Conservation (phyloP, 192 early-diverging fungal genomes). For the Polychytrium aggregatum region DNA sequence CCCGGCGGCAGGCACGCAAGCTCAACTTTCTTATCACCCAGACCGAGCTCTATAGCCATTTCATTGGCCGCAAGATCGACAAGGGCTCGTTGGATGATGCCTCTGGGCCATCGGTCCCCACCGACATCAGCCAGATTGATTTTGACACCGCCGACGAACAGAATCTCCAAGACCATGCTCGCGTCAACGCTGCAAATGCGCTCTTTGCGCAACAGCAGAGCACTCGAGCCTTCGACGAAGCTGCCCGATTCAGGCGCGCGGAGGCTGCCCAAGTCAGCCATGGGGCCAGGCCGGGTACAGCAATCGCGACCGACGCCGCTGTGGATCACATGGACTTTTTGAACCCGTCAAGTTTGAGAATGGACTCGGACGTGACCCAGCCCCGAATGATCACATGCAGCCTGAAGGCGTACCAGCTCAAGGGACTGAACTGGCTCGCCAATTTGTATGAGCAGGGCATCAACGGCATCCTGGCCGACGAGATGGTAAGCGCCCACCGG, state of each 20-base stretch:
- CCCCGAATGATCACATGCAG: slow-evolving; percentile 73
- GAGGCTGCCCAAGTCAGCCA: slow-evolving; percentile 19
- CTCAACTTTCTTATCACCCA: slow-evolving; percentile 88
- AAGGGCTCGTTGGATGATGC: too few species aligned
- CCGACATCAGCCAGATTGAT: slow-evolving; percentile 58
- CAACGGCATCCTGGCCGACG: slow-evolving; percentile 68
- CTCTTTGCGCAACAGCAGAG: slow-evolving; percentile 54
- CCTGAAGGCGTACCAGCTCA: slow-evolving; percentile 73
- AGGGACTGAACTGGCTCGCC: slow-evolving; percentile 87
- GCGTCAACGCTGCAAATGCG: slow-evolving; percentile 63
- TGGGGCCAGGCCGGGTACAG: slow-evolving; percentile 10
- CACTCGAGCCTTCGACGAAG: slow-evolving; percentile 60
- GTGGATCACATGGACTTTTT: slow-evolving; percentile 81
- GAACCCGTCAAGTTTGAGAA: slow-evolving; percentile 62
- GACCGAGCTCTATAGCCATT: slow-evolving; percentile 86
- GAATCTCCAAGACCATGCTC: slow-evolving; percentile 54
- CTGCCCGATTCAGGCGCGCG: slow-evolving; percentile 21
- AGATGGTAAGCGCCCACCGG: slow-evolving; percentile 61
- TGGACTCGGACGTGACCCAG: slow-evolving; percentile 62
- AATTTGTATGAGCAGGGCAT: slow-evolving; percentile 88
- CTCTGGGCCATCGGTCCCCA: too few species aligned
- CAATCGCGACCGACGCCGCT: slow-evolving; percentile 12
- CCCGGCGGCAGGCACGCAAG: slow-evolving; percentile 72
- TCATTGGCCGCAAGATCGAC: slow-evolving; percentile 72
- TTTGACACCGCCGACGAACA: slow-evolving; percentile 74